Evolutionary conservation across 2,329 filamentous ascomycete genomes (phyloP).

Genomic region (Verticillium zaregamsianum): DNA sequence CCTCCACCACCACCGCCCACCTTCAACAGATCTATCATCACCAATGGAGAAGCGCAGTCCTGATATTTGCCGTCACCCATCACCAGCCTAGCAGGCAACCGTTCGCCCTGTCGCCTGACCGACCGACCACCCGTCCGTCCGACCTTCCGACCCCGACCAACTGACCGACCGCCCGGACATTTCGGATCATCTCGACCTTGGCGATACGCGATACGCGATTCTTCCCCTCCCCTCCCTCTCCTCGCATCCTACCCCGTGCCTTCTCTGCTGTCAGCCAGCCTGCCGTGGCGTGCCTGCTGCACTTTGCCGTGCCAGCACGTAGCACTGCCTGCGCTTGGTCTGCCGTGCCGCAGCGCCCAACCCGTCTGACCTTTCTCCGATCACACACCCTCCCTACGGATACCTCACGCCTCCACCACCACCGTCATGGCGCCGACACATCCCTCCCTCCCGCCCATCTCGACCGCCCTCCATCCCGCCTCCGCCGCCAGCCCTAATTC

Average conservation of each 20-base stretch:
- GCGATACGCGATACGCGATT: neutral
- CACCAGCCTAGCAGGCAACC: neutral
- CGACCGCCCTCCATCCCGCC: neutral
- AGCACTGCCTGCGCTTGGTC: too few relatives aligned
- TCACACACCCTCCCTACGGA: neutral
- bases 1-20: neutral
- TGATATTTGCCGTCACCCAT: neutral
- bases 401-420: too few relatives aligned
- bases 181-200: neutral
- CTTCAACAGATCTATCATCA: neutral
- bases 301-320: too few relatives aligned
- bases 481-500: conserved; percentile 3
- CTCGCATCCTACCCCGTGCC: neutral
- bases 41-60: neutral
- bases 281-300: too few relatives aligned
- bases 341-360: neutral
- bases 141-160: neutral
- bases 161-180: neutral
- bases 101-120: neutral
- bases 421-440: neutral
- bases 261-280: neutral
- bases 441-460: neutral
- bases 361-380: neutral
- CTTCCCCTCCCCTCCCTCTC: neutral
- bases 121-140: neutral